Evolutionary conservation across 192 early-diverging fungal genomes (phyloP).

Genomic region (Hyaloraphidium curvatum): DNA sequence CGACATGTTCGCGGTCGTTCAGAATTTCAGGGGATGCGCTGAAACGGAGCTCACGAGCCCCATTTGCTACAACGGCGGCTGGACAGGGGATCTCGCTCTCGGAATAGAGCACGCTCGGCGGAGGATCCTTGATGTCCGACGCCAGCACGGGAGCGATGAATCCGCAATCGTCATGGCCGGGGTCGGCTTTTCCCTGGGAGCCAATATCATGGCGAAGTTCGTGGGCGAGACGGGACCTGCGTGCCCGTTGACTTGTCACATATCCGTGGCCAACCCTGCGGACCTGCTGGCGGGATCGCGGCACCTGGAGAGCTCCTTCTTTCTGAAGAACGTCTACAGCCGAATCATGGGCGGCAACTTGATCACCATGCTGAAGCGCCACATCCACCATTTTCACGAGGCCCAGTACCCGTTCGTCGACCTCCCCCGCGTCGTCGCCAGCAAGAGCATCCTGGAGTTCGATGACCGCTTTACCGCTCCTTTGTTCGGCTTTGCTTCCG

Average conservation of each 20-base stretch:
- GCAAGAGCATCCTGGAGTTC: conserved; percentile 52
- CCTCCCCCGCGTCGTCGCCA: conserved; percentile 28
- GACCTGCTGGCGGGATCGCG: conserved; percentile 41
- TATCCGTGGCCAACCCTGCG: conserved; percentile 74
- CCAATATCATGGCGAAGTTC: conserved; percentile 81
- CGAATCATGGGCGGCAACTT: conserved; percentile 32
- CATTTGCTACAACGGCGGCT: conserved; percentile 62
- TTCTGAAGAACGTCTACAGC: conserved; percentile 36
- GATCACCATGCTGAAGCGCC: conserved; percentile 24
- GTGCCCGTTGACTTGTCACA: conserved; percentile 51
- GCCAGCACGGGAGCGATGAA: no score
- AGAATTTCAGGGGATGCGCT: conserved; percentile 81
- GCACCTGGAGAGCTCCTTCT: conserved; percentile 26
- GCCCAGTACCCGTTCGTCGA: no score
- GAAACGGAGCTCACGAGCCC: conserved; percentile 54
- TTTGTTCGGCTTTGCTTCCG: conserved; percentile 58
- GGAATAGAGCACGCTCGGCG: conserved; percentile 30
- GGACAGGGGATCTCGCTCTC: conserved; percentile 57
- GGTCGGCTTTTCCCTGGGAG: conserved; percentile 77
- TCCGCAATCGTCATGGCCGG: conserved; percentile 53
- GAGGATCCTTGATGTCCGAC: no score
- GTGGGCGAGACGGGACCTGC: conserved; percentile 62
- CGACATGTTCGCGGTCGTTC: conserved; percentile 41
- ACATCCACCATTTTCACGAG: no score
- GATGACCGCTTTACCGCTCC: conserved; percentile 56